Base-by-base conservation (phyloP, 176 grass and related monocot genomes). In the Ampelocalamus luodianensis region DNA sequence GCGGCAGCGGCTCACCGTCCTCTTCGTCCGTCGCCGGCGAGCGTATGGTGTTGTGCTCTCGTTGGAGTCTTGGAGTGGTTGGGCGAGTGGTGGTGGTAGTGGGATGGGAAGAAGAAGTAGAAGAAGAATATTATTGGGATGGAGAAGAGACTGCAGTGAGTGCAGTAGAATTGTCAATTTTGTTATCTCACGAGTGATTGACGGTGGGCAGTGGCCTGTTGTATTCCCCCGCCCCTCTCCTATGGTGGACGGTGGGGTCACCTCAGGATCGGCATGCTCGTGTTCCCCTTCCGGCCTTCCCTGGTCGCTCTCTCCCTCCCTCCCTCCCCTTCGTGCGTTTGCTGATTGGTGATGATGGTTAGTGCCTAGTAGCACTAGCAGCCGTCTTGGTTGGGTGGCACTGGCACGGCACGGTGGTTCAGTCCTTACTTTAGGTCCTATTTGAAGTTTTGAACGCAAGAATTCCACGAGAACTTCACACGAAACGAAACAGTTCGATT, bases 1-100 rank as follows among this genome's bases (percentile, higher is more conserved):
- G 60, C 66, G 53, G 89, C 79, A 40, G 68, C 62, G n/a, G 59
- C 22, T 77, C 79, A 65, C 75, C 66, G 27, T 65, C 64, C 13
- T 45, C 70, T 42, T 76, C 61, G 71, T 56, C 51, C 37, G 59
- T 62, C 63, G 76, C 68, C 46, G 75, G 68, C 7, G 49, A 68
- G 34, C 68, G 58, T 61, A 74, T 80, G 87, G 58, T 73, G 3
- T 29, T 12, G 53, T 5, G 36, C 18, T 71, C n/a, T 34, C 39
- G 70, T 9, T 18, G 53, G 6, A 55, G 44, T 12, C 10, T 67
- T 79, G 59, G 58, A 24, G 26, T 37, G 1, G 43, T 53, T 82
- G 39, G 39, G 16, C 40, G 68, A 45, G 42, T 45, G 68, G 68
- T 27, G 68, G 48, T 6, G 38, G 66, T 29, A 67, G 80, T 18